phyloP scores from a whole-genome alignment of 495 filamentous ascomycete genomes.

The Penicillium simplicissimum region DNA sequence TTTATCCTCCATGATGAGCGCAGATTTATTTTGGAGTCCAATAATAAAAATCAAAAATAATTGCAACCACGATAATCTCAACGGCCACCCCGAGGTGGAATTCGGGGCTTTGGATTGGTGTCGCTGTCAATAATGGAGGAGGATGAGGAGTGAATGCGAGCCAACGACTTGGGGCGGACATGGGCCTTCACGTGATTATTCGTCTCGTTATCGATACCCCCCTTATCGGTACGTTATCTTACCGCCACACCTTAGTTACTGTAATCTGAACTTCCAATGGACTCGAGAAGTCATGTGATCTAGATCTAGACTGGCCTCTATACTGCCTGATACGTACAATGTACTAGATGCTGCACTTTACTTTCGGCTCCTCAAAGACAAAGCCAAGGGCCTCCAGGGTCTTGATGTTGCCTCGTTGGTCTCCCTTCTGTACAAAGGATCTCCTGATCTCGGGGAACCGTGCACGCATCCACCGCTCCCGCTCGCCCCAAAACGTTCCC shows the following conservation, averaged over 20 bases:
- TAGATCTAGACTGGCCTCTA: background rate
- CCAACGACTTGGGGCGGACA: constrained; percentile 9
- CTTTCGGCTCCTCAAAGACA: constrained; percentile 48
- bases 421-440: constrained; percentile 52
- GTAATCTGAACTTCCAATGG: background rate
- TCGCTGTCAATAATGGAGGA: constrained; percentile 5
- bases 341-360: background rate
- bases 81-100: background rate
- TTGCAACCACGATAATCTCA: background rate
- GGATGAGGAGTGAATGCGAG: constrained; percentile 15
- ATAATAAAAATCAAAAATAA: background rate
- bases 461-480: constrained; percentile 63
- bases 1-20: constrained; percentile 11
- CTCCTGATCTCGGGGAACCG: constrained; percentile 56
- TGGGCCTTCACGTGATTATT: constrained; percentile 4
- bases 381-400: constrained; percentile 62
- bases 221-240: constrained; percentile 7
- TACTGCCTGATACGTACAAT: no score
- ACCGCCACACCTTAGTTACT: constrained; percentile 2
- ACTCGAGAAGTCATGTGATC: background rate
- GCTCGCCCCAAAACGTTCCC: constrained; percentile 65
- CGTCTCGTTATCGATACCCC: background rate
- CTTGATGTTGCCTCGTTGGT: constrained; percentile 42
- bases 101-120: background rate
- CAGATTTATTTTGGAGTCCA: background rate